Evolutionary conservation across 2,329 filamentous ascomycete genomes (phyloP).

Genomic region (Fusarium chuoi): DNA sequence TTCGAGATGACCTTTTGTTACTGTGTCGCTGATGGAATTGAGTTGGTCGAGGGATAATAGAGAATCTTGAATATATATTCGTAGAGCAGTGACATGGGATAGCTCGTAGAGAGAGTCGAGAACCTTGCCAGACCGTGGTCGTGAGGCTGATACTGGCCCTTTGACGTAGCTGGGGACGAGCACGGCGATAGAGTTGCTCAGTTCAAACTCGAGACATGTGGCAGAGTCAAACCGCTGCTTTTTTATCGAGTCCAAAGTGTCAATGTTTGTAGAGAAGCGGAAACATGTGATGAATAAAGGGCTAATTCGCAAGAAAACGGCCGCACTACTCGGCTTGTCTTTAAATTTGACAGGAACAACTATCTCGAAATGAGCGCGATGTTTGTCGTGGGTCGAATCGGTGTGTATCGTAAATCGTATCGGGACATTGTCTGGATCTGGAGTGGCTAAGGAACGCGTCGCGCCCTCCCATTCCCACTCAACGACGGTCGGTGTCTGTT

Average conservation of each 20-base stretch:
- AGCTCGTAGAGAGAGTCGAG: constrained; percentile 1
- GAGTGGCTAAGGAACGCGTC: background rate
- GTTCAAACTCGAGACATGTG: background rate
- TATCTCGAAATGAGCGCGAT: constrained; percentile 13
- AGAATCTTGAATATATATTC: constrained; percentile 4
- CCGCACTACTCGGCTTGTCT: background rate
- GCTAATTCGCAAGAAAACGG: constrained; percentile 3
- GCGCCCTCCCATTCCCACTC: constrained; percentile 10
- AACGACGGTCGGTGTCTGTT: background rate
- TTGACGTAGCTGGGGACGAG: background rate
- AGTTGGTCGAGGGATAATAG: background rate
- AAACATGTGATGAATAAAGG: background rate
- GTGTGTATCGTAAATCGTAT: background rate
- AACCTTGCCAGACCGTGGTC: constrained; percentile 8
- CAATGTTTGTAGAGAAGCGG: background rate
- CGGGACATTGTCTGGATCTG: constrained; percentile 1
- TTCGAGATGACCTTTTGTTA: background rate
- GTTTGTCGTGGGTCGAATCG: background rate
- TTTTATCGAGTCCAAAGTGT: background rate
- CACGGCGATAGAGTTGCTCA: background rate
- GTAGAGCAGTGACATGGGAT: background rate
- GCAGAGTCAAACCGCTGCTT: background rate
- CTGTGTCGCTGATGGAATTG: background rate
- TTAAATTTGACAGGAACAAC: constrained; percentile 14
- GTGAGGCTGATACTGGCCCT: background rate